Conservation (phyloP, 176 grass and related monocot species). For the Ensete glaucum region DNA sequence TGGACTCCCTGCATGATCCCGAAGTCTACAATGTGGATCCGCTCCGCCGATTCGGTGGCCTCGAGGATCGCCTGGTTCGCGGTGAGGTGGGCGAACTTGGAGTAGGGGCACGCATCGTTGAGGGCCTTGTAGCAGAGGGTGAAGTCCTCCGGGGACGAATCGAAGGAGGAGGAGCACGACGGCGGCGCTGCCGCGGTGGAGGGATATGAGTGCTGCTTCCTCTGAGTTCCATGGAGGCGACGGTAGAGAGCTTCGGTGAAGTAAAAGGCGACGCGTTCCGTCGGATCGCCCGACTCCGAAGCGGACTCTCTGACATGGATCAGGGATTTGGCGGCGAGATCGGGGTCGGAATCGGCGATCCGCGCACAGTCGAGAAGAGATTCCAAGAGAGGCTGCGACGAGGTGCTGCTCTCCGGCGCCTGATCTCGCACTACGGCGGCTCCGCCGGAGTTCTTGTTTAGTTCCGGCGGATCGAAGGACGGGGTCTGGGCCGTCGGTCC, state of each 20-base stretch:
- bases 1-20: slow-evolving; percentile 91
- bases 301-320: slow-evolving; percentile 41
- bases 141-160: slow-evolving; percentile 49
- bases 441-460: neutral
- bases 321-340: slow-evolving; percentile 53
- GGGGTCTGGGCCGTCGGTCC: neutral
- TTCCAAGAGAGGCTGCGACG: slow-evolving; percentile 49
- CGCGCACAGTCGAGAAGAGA: slow-evolving; percentile 56
- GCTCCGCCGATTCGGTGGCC: slow-evolving; percentile 56
- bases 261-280: slow-evolving; percentile 86
- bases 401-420: slow-evolving; percentile 19
- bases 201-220: neutral
- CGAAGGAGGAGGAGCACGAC: slow-evolving; percentile 4
- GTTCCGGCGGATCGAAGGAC: slow-evolving; percentile 18
- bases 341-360: slow-evolving; percentile 33
- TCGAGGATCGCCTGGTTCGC: slow-evolving; percentile 98
- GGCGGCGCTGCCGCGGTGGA: slow-evolving; percentile 5
- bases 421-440: slow-evolving; percentile 25
- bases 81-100: slow-evolving; percentile 92
- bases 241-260: slow-evolving; percentile 65
- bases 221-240: slow-evolving; percentile 27
- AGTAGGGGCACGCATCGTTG: slow-evolving; percentile 95
- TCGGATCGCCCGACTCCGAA: slow-evolving; percentile 51
- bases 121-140: slow-evolving; percentile 89
- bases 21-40: slow-evolving; percentile 91